These are phyloP conservation scores for Talaromyces sp. DNA, from an alignment of 2,329 filamentous ascomycete genomes.

Conservation along the genomic window DNA sequence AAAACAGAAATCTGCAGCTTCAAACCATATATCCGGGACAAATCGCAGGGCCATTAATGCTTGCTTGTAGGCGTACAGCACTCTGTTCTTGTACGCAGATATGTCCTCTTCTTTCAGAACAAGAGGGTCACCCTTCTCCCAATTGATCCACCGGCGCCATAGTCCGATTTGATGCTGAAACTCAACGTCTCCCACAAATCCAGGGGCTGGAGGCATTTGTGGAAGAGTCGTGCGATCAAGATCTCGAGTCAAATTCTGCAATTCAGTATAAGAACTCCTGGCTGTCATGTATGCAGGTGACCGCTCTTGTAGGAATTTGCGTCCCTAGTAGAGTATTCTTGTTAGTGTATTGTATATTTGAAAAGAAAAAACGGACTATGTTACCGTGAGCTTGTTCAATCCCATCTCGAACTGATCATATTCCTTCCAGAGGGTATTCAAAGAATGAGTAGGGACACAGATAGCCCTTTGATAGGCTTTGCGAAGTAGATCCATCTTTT, in stretches of 20 bases:
- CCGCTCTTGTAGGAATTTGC: slow-evolving; percentile 89
- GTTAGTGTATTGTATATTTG: slow-evolving; percentile 8
- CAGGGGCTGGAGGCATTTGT: slow-evolving; percentile 71
- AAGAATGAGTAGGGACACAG: slow-evolving; percentile 73
- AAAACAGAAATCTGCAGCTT: slow-evolving; percentile 89
- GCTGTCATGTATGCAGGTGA: slow-evolving; percentile 96
- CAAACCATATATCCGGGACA: slow-evolving; percentile 93
- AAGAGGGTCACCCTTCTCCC: slow-evolving; percentile 90
- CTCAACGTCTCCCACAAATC: slow-evolving; percentile 81
- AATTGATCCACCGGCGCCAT: slow-evolving; percentile 91
- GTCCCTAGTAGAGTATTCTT: slow-evolving; percentile 53
- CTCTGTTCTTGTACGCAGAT: slow-evolving; percentile 66
- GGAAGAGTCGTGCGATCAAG: slow-evolving; percentile 74
- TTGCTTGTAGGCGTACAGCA: slow-evolving; percentile 89
- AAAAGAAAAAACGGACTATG: neutral
- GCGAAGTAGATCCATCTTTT: slow-evolving; percentile 91
- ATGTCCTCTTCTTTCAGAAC: slow-evolving; percentile 78
- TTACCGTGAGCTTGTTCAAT: slow-evolving; percentile 83
- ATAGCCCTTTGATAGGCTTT: slow-evolving; percentile 91
- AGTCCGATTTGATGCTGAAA: slow-evolving; percentile 77
- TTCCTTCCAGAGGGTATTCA: slow-evolving; percentile 89
- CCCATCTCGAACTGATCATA: slow-evolving; percentile 96
- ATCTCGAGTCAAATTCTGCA: slow-evolving; percentile 81
- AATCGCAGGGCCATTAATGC: slow-evolving; percentile 89
- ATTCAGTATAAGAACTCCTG: slow-evolving; percentile 77